Base-by-base conservation (phyloP, 2,329 filamentous ascomycete species). In the Paradendryphiella salina region DNA sequence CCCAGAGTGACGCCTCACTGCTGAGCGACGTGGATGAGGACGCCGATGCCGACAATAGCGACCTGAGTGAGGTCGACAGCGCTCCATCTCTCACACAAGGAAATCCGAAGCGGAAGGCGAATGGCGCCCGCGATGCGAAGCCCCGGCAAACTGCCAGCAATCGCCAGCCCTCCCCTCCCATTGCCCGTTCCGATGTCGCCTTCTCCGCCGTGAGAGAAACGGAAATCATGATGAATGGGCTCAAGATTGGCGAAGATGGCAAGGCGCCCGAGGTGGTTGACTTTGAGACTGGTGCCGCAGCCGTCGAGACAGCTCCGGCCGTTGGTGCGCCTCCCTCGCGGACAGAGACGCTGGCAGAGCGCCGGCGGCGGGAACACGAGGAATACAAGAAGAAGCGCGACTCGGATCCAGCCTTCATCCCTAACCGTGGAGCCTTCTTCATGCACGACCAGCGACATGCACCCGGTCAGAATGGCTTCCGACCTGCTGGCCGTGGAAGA, bases 361-460 rank as follows among this genome's bases (percentile, higher is more conserved):
- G 85, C 59, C 86, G 89, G 72, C 85, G 89, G 59, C 85, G 88
- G 61, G 92, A 96, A 68, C 90, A 96, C 66, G 91, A 96, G 59
- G 90, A 96, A 68, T 95, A 96, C 76, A 86, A 87, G 75, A 90
- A 88, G 76, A 89, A 89, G 73, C 84, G 90, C 63, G 90, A 96
- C 69, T 86, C 90, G 63, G 90, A 96, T 72, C 93, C 93, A 29
- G 86, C 92, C 9, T 96, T 96, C 75, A 93, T 96, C 47, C 93
- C 94, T 46, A 96, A 95, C 67, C 82, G 93, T 60, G 94, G 94
- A 52, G 87, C 89, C 56, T 97, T 97, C 79, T 97, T 96, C 77
- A 91, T 97, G 84, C 93, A 97, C 73, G 94, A 97, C 71, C 90
- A 94, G 67, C 84, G 90, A 56, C 84, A 88, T 48, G 87, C 87